Conservation (phyloP, 1,139 yeast species). For the Kurtzmaniella quercitrusa region DNA sequence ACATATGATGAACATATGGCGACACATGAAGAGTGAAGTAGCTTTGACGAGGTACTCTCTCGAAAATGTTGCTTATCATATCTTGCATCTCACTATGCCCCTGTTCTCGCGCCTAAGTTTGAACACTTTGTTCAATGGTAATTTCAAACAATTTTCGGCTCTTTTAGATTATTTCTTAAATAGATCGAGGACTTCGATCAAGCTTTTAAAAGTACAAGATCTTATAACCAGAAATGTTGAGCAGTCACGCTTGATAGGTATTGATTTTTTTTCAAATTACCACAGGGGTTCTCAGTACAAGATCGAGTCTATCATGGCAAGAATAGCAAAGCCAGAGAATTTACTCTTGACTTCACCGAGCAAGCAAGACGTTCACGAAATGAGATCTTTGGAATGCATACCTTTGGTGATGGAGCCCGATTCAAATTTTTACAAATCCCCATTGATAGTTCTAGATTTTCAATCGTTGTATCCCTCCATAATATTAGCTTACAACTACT, state of each 20-base stretch:
- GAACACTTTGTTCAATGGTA: conserved; percentile 44
- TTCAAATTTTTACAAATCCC: conserved; percentile 81
- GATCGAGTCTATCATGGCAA: conserved; percentile 76
- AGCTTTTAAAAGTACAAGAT: conserved; percentile 60
- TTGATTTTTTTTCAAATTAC: conserved; percentile 83
- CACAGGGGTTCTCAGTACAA: conserved; percentile 91
- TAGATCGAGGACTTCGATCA: conserved; percentile 17
- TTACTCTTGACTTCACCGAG: conserved; percentile 75
- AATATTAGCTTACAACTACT: conserved; percentile 86
- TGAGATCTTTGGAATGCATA: conserved; percentile 81
- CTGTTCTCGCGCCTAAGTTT: conserved; percentile 49
- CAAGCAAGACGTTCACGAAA: conserved; percentile 74
- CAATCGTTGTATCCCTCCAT: conserved; percentile 93
- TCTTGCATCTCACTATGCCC: conserved; percentile 67
- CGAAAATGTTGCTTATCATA: conserved; percentile 70
- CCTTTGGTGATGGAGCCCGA: conserved; percentile 93
- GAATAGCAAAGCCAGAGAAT: conserved; percentile 76
- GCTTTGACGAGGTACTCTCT: conserved; percentile 65
- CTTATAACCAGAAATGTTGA: conserved; percentile 71
- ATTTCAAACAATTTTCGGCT: conserved; percentile 21
- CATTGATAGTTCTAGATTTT: conserved; percentile 84
- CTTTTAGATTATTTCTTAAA: neutral
- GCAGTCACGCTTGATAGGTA: conserved; percentile 81
- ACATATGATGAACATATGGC: conserved; percentile 82
- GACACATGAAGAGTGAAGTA: conserved; percentile 61